Evolutionary conservation across 2,329 filamentous ascomycete species (phyloP), one percentile per base, ranked within the genome.

Genomic region (Taxawa tesnikishii): DNA sequence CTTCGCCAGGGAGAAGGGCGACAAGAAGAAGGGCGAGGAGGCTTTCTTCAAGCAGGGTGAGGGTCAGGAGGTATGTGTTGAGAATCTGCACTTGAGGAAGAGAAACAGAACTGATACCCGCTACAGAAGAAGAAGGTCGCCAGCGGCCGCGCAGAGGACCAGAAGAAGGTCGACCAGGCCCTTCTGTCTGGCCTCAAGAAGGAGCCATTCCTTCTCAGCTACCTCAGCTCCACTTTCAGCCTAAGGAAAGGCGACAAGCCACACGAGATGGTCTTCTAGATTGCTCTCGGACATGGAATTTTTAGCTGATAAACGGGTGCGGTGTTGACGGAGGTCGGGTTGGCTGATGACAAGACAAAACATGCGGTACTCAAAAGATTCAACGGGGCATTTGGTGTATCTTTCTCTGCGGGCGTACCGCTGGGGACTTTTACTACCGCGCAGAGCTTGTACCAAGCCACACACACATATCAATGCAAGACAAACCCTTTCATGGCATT

Each of bases 41-140:
- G 83, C 87, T 63, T 98, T 98, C 79, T 94, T 96, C 80, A 87
- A 90, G 78, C 85, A 94, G 75, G 73, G 87, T 65, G 87, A 94
- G 79, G 93, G 93, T 79, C 73, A 83, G 61, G 75, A 94, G 84
- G 85, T 94, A 75, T 49, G 82, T 13, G 10, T 26, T 17, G 3
- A 13, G 9, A 29, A 15, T 16, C 7, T 13, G 13, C 19, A 26
- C 5, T 16, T 6, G n/a, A 6, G 18, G 5, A 3, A 4, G 45
- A 25, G 15, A 26, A 14, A 28, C 14, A 5, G 15, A 13, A 15
- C 17, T 26, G 25, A 31, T 33, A 23, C 24, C 15, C 12, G 14
- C 13, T 8, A 10, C 34, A 42, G 40, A 24, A 38, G 26, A 94
- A 96, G 84, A 96, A 96, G 82, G 76, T 92, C 59, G 79, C 75